These are phyloP conservation scores for Pueraria montana DNA, from an alignment of 306 rosid species.

Conservation along the genomic window DNA sequence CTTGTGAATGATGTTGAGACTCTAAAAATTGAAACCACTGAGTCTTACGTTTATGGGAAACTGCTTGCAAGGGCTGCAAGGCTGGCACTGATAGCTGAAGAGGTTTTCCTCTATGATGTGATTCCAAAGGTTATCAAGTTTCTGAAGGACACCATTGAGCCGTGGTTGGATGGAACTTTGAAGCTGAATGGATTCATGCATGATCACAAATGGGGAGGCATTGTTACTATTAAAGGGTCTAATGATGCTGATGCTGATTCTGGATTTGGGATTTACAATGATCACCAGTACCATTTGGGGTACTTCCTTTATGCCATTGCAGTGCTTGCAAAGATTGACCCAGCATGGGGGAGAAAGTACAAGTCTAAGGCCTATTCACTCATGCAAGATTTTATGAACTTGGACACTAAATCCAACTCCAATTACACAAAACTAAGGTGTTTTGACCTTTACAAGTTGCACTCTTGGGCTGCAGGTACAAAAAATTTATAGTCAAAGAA, in stretches of 20 bases:
- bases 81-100: constrained; percentile 86
- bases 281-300: no score
- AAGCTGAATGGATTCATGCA: constrained; percentile 67
- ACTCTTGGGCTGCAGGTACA: constrained; percentile 80
- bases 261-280: no score
- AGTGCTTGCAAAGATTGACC: constrained; percentile 82
- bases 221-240: constrained; percentile 67
- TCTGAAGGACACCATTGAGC: constrained; percentile 73
- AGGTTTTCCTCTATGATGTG: constrained; percentile 55
- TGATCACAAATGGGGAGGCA: constrained; percentile 82
- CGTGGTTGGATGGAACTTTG: constrained; percentile 78
- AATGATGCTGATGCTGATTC: constrained; percentile 63
- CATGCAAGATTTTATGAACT: constrained; percentile 65
- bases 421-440: constrained; percentile 75
- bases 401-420: constrained; percentile 52
- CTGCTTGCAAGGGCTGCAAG: constrained; percentile 79
- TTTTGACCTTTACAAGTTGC: constrained; percentile 77
- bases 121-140: constrained; percentile 62
- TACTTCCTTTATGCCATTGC: constrained; percentile 85
- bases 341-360: constrained; percentile 79
- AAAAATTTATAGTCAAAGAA: no score
- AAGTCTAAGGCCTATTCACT: constrained; percentile 73
- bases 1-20: constrained; percentile 65
- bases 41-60: no score
- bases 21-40: no score